Evolutionary conservation across 73 alveolate genomes (phyloP).

Genomic region (Paramecium bursaria): DNA sequence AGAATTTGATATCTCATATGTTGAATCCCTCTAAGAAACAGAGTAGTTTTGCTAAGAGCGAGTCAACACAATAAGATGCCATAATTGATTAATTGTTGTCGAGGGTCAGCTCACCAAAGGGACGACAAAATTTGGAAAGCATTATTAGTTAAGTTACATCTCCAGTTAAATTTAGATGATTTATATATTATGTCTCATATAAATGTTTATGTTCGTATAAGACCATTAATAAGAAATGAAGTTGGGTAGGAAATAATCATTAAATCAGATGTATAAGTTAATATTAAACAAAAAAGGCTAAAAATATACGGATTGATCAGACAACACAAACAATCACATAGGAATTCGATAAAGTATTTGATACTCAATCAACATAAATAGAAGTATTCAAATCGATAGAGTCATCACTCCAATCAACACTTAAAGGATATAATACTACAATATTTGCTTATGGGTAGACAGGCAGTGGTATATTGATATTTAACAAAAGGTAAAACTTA

Average conservation of each 20-base stretch:
- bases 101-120: slow-evolving; percentile 1
- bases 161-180: slow-evolving; percentile 43
- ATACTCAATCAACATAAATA: slow-evolving; percentile 28
- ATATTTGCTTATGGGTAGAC: slow-evolving; percentile 84
- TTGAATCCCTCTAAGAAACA: slow-evolving; percentile 10
- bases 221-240: slow-evolving; percentile 59
- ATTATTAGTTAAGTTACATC: slow-evolving; percentile 57
- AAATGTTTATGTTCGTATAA: slow-evolving; percentile 60
- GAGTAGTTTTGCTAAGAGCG: background rate
- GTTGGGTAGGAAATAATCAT: slow-evolving; percentile 45
- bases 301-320: slow-evolving; percentile 32
- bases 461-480: slow-evolving; percentile 73
- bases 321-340: slow-evolving; percentile 14
- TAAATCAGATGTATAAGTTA: slow-evolving; percentile 31
- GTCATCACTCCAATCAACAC: slow-evolving; percentile 50
- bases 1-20: slow-evolving; percentile 38
- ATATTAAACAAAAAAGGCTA: background rate
- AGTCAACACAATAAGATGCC: background rate
- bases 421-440: slow-evolving; percentile 77
- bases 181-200: background rate
- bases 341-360: slow-evolving; percentile 69
- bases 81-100: slow-evolving; percentile 18
- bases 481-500: slow-evolving; percentile 71
- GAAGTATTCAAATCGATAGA: slow-evolving; percentile 65
- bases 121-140: slow-evolving; percentile 14